Evolutionary conservation across 2,329 filamentous ascomycete species (phyloP), one percentile per base, ranked within the genome.

Genomic region (Helminthosporium solani): DNA sequence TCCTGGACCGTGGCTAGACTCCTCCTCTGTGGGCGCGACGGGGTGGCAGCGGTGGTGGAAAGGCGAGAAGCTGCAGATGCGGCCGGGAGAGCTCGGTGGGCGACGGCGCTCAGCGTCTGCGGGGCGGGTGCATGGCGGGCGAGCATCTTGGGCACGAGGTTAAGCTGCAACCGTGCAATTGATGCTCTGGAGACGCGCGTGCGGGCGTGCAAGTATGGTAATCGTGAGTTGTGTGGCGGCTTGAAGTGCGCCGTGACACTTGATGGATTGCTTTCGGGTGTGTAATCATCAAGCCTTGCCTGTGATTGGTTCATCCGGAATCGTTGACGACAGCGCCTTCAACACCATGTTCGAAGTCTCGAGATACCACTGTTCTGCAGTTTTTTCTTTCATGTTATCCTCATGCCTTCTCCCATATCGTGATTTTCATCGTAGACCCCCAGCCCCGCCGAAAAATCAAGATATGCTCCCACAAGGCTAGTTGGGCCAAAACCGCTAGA

Each of bases 1-100:
- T 78, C 76, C 52, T 76, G 72, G 25, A 78, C 75, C n/a, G 79
- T 71, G 66, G 80, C 70, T 75, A 96, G 87, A 60, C 81, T 80
- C 71, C 92, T 85, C 66, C 73, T 74, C 70, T 83, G 81, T 60
- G 77, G 75, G 45, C 56, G 60, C 41, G 61, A 64, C 36, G 60
- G 57, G 49, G 63, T 75, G 63, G 75, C 74, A 46, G 58, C 54
- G 60, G 72, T 58, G 56, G 72, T 58, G 56, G 66, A 64, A 53
- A 70, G 62, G 52, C 68, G 68, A 49, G 69, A 63, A 43, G 64
- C 63, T 54, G 67, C 61, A 42, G 64, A 54, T 45, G 68, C 64
- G 46, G 68, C 66, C 40, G 73, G 73, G 37, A 73, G 64, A 47
- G 69, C 62, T 55, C 70, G 70, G 57, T 71, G 69, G 49, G 71